phyloP scores from a whole-genome alignment of 768 basidiomycete genomes.

The Epithele typhae region DNA sequence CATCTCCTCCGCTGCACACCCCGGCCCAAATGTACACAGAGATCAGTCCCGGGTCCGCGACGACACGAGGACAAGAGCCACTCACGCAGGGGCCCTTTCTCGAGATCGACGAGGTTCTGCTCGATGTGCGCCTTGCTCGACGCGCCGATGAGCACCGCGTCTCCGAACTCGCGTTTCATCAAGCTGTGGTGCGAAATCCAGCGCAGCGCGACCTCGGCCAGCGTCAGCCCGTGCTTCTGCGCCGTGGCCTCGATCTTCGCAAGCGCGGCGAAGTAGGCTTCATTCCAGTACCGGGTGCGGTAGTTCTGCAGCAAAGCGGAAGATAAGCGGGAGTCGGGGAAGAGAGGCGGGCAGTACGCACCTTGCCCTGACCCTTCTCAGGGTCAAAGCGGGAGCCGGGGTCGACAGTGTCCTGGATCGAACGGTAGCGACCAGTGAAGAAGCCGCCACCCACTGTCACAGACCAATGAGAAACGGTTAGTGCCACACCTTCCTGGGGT shows the following conservation, averaged over 20 bases:
- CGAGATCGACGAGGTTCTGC: slow-evolving; percentile 47
- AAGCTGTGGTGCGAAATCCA: slow-evolving; percentile 47
- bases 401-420: slow-evolving; percentile 37
- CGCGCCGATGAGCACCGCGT: slow-evolving; percentile 60
- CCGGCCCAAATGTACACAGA: too few species aligned
- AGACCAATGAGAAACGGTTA: too few species aligned
- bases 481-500: too few species aligned
- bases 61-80: slow-evolving; percentile 2
- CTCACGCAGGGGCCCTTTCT: slow-evolving; percentile 41
- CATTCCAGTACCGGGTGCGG: slow-evolving; percentile 44
- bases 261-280: slow-evolving; percentile 47
- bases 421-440: slow-evolving; percentile 34
- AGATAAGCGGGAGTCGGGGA: neutral
- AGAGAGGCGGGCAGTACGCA: slow-evolving; percentile 13
- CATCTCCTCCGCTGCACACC: slow-evolving; percentile 40
- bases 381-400: slow-evolving; percentile 54
- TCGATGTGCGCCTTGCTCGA: slow-evolving; percentile 54
- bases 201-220: slow-evolving; percentile 39
- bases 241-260: slow-evolving; percentile 39
- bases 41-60: too few species aligned
- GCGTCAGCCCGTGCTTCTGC: slow-evolving; percentile 31
- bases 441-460: slow-evolving; percentile 32
- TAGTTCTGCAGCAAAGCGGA: slow-evolving; percentile 13
- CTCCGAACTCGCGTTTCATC: slow-evolving; percentile 42
- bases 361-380: slow-evolving; percentile 20